phyloP scores from a whole-genome alignment of 495 filamentous ascomycete species.

The Hypoxylon intermedium region DNA sequence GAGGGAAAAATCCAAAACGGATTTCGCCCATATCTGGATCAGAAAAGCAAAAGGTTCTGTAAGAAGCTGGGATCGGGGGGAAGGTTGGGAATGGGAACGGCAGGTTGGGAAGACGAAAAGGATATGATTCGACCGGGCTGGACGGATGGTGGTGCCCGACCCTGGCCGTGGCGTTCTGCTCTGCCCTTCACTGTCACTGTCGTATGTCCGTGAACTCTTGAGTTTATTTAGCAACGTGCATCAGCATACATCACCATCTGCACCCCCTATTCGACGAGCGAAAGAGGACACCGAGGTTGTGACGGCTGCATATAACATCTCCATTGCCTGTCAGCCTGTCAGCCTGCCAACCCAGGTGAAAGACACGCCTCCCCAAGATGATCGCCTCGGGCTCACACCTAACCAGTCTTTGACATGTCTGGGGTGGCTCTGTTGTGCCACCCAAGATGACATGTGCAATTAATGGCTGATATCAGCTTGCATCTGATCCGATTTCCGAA shows the following conservation, averaged over 20 bases:
- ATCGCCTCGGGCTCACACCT: conserved; percentile 8
- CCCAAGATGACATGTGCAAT: conserved; percentile 23
- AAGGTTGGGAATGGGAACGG: conserved; percentile 29
- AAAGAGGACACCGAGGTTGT: conserved; percentile 3
- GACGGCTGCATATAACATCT: conserved; percentile 12
- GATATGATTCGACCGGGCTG: conserved; percentile 43
- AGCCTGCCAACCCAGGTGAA: conserved; percentile 13
- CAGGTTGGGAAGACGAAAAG: conserved; percentile 37
- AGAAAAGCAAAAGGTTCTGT: conserved; percentile 11
- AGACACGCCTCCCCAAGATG: conserved; percentile 4
- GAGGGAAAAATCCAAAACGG: conserved; percentile 16
- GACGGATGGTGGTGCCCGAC: conserved; percentile 34
- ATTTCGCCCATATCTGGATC: conserved; percentile 20
- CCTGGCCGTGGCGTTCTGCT: conserved; percentile 26
- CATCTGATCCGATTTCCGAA: conserved; percentile 25
- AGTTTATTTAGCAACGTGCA: conserved; percentile 33
- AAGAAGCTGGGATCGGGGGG: conserved; percentile 25
- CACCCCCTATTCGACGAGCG: conserved; percentile 22
- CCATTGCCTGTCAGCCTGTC: not conserved
- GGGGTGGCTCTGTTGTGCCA: conserved; percentile 22
- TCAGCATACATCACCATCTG: conserved; percentile 17
- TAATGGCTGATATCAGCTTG: conserved; percentile 24
- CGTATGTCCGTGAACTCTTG: conserved; percentile 21
- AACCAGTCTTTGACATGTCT: conserved; percentile 22
- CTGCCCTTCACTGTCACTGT: conserved; percentile 6